Conservation (phyloP, 345 rosid species). For the Pseudoturritis turrita region DNA sequence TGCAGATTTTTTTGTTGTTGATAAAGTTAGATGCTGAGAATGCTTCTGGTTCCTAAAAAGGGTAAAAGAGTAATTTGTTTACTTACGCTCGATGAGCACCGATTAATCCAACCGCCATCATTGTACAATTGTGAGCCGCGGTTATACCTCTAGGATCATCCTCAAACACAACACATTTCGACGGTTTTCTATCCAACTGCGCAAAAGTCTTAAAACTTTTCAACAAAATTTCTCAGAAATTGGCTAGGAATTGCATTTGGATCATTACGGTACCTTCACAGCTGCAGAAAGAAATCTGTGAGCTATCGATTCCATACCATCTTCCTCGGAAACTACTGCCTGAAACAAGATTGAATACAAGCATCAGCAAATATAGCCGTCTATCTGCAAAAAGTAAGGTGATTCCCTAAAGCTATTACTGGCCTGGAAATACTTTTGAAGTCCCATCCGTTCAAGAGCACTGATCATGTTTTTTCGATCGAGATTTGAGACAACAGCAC, state of each 20-base stretch:
- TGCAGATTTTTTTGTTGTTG: conserved; percentile 30
- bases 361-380: background rate
- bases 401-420: conserved; percentile 8
- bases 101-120: conserved; percentile 93
- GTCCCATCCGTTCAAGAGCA: conserved; percentile 69
- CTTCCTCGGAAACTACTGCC: conserved; percentile 92
- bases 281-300: conserved; percentile 93
- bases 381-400: background rate
- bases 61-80: background rate
- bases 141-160: conserved; percentile 90
- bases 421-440: conserved; percentile 86
- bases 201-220: background rate
- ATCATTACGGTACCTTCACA: conserved; percentile 54
- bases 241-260: background rate
- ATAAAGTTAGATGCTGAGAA: background rate
- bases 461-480: conserved; percentile 72
- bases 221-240: background rate
- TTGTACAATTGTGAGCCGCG: conserved; percentile 95
- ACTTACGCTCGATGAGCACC: conserved; percentile 90
- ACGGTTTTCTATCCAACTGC: conserved; percentile 95
- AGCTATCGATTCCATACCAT: conserved; percentile 96
- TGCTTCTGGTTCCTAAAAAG: background rate
- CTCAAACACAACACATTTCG: conserved; percentile 90
- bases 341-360: conserved; percentile 28
- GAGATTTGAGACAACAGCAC: conserved; percentile 92